Conservation (phyloP, 2,329 filamentous ascomycete species). For the Fusarium pseudocircinatum region DNA sequence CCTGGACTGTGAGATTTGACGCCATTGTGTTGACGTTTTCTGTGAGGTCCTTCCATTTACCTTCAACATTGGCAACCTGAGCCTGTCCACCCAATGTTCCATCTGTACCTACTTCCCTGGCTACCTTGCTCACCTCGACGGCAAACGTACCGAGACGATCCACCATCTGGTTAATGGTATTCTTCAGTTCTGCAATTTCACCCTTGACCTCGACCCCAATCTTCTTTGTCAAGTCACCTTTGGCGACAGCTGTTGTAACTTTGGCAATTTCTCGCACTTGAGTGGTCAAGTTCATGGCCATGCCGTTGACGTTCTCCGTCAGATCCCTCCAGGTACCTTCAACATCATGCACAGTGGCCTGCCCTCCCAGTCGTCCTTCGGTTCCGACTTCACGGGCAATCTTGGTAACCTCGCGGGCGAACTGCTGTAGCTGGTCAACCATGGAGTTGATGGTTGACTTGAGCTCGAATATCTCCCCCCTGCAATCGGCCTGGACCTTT, state of each 20-base stretch:
- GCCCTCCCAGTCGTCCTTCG: conserved; percentile 91
- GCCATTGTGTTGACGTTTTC: conserved; percentile 86
- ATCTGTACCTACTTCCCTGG: conserved; percentile 95
- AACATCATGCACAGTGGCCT: conserved; percentile 95
- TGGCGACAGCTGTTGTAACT: conserved; percentile 94
- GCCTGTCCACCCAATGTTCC: conserved; percentile 94
- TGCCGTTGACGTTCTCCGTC: conserved; percentile 95
- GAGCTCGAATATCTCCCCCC: conserved; percentile 90
- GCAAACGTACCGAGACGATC: conserved; percentile 96
- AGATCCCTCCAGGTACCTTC: conserved; percentile 97
- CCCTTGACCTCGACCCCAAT: conserved; percentile 93
- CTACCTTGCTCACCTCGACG: conserved; percentile 94
- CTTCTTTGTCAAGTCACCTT: conserved; percentile 94
- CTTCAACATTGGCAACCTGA: conserved; percentile 92
- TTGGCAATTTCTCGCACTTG: conserved; percentile 98
- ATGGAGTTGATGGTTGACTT: conserved; percentile 99
- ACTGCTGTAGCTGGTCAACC: conserved; percentile 97
- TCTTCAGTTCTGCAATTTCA: conserved; percentile 94
- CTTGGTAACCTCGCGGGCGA: conserved; percentile 95
- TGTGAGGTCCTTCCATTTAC: conserved; percentile 98
- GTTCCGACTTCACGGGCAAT: conserved; percentile 97
- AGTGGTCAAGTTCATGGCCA: conserved; percentile 98
- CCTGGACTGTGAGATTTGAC: conserved; percentile 73
- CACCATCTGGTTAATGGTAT: conserved; percentile 99
- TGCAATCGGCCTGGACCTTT: conserved; percentile 93